These are phyloP conservation scores for Trapa incisa DNA, from an alignment of 345 rosid species.

Conservation along the genomic window DNA sequence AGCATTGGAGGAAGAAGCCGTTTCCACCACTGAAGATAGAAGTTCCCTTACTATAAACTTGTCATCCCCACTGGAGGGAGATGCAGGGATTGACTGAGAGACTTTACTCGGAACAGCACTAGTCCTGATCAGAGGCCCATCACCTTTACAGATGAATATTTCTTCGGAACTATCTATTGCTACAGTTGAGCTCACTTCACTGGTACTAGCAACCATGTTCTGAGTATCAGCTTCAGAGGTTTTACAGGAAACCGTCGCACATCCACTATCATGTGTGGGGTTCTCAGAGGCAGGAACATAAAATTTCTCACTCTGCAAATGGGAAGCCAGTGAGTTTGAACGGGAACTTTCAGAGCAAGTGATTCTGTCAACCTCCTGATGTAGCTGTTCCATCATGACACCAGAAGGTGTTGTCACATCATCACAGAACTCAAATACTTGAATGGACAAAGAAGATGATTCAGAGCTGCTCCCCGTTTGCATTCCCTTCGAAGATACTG, in stretches of 20 bases:
- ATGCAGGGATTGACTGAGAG: constrained; percentile 20
- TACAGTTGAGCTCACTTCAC: constrained; percentile 16
- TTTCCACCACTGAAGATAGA: constrained; percentile 35
- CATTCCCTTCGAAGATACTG: constrained; percentile 34
- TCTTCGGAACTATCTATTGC: constrained; percentile 26
- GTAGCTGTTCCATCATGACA: constrained; percentile 38
- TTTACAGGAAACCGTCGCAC: constrained; percentile 16
- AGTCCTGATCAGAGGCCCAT: constrained; percentile 20
- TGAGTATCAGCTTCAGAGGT: constrained; percentile 25
- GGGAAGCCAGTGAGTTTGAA: constrained; percentile 22
- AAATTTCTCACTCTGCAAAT: constrained; percentile 17
- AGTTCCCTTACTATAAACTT: constrained; percentile 61
- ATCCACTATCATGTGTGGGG: constrained; percentile 17
- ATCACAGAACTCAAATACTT: constrained; percentile 68
- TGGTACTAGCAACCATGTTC: constrained; percentile 12
- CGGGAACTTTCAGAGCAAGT: constrained; percentile 24
- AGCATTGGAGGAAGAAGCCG: constrained; percentile 16
- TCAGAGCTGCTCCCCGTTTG: constrained; percentile 68
- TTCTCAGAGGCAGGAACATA: constrained; percentile 22
- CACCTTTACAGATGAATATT: constrained; percentile 15
- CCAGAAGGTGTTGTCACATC: constrained; percentile 59
- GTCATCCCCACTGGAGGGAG: constrained; percentile 40
- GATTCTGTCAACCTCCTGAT: constrained; percentile 24
- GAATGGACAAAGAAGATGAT: constrained; percentile 67
- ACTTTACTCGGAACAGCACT: constrained; percentile 19